Conservation (phyloP, 148 eudicot species). For the Arbutus unedo region DNA sequence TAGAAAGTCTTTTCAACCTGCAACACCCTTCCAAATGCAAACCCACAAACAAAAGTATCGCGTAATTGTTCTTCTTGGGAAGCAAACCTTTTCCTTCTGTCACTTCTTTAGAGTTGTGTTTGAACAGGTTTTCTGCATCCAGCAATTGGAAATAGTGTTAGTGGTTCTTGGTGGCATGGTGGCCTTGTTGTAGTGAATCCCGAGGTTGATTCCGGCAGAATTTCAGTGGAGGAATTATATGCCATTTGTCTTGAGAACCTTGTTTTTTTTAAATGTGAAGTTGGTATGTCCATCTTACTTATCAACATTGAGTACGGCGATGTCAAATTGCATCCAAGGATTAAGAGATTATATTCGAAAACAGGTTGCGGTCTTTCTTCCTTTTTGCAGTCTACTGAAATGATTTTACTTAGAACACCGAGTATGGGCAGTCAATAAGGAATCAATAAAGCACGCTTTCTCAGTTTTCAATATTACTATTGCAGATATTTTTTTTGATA, state of each 20-base stretch:
- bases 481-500: neutral
- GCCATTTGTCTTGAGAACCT: neutral
- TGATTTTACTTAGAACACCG: neutral
- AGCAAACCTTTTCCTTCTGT: neutral
- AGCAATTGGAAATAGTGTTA: neutral
- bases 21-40: too few relatives aligned
- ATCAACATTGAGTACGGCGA: neutral
- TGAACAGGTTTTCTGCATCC: neutral
- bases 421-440: neutral
- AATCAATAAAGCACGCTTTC: neutral
- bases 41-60: too few relatives aligned
- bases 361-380: neutral
- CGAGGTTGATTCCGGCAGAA: neutral
- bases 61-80: too few relatives aligned
- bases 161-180: neutral
- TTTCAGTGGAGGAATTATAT: neutral
- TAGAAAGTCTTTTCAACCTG: too few relatives aligned
- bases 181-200: neutral
- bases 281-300: neutral
- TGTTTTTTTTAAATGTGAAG: neutral
- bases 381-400: neutral
- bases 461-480: constrained; percentile 1
- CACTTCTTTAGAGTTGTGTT: neutral
- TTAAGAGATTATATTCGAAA: neutral
- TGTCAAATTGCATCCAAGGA: neutral